Evolutionary conservation across 805 yeast genomes (phyloP).

Genomic region (Metschnikowia matae): DNA sequence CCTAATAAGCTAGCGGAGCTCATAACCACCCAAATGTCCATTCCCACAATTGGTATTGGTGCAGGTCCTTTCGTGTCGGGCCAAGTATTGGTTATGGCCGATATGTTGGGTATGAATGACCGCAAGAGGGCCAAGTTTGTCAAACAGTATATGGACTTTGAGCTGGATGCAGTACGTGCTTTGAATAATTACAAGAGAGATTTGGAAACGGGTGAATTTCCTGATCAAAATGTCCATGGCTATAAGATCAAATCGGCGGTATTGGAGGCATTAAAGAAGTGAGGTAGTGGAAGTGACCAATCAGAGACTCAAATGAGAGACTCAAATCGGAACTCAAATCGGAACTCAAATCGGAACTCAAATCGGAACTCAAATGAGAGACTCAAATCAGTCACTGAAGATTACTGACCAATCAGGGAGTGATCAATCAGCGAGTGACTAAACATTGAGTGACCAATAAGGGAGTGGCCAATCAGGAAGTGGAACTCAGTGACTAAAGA

Average conservation of each 20-base stretch:
- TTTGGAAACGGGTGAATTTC: conserved; percentile 54
- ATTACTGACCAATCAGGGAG: too few species aligned
- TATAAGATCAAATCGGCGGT: conserved; percentile 68
- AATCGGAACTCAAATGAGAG: too few species aligned
- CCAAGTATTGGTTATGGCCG: conserved; percentile 86
- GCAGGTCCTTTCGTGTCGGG: conserved; percentile 85
- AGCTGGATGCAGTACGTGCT: conserved; percentile 46
- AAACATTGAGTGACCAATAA: background rate
- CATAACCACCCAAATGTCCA: conserved; percentile 53
- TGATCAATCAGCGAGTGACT: too few species aligned
- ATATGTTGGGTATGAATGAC: conserved; percentile 71
- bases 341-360: too few species aligned
- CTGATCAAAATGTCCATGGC: conserved; percentile 56
- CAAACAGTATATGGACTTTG: conserved; percentile 57
- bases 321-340: too few species aligned
- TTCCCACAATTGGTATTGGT: conserved; percentile 95
- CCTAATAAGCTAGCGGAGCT: conserved; percentile 67
- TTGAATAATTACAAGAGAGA: conserved; percentile 55
- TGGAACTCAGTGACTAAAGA: too few species aligned
- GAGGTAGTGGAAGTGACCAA: too few species aligned
- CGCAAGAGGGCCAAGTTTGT: conserved; percentile 58
- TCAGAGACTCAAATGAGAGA: too few species aligned
- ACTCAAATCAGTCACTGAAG: too few species aligned
- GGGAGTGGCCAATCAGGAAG: too few species aligned
- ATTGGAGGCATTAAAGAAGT: conserved; percentile 23